Conservation (phyloP, 345 rosid genomes). For the Eutrema japonicum region DNA sequence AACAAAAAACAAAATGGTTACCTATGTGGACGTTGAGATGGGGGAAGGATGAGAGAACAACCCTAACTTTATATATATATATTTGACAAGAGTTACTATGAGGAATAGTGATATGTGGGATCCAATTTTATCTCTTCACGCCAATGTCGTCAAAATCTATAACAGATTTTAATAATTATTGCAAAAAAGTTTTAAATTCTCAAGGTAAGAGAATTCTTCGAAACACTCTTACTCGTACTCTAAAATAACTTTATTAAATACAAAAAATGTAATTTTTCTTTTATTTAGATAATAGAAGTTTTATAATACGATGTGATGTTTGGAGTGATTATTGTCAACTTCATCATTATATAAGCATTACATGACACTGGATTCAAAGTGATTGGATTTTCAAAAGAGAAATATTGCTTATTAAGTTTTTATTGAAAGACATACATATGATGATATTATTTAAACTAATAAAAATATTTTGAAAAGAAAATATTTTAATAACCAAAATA, state of each 20-base stretch:
- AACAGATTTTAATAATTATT: neutral
- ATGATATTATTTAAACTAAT: neutral
- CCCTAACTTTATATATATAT: too few relatives aligned
- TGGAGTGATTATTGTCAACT: conserved; percentile 15
- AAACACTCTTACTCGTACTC: neutral
- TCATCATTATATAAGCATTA: conserved; percentile 7
- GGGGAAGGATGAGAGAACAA: too few relatives aligned
- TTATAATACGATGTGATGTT: neutral
- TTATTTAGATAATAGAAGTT: neutral
- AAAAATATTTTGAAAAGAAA: neutral
- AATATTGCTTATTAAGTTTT: conserved; percentile 12
- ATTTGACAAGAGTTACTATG: too few relatives aligned
- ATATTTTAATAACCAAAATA: neutral
- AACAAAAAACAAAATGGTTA: too few relatives aligned
- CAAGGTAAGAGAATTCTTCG: neutral
- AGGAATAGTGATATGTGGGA: too few relatives aligned
- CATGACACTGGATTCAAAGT: conserved; percentile 4
- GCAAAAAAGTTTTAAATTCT: neutral
- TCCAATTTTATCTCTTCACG: too few relatives aligned
- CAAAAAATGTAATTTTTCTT: neutral
- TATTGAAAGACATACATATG: conserved; percentile 10
- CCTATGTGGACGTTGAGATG: too few relatives aligned
- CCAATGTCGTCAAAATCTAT: too few relatives aligned
- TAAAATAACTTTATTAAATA: neutral
- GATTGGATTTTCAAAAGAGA: conserved; percentile 1